phyloP scores from a whole-genome alignment of 164 flowering plant species.

The Macadamia integrifolia region DNA sequence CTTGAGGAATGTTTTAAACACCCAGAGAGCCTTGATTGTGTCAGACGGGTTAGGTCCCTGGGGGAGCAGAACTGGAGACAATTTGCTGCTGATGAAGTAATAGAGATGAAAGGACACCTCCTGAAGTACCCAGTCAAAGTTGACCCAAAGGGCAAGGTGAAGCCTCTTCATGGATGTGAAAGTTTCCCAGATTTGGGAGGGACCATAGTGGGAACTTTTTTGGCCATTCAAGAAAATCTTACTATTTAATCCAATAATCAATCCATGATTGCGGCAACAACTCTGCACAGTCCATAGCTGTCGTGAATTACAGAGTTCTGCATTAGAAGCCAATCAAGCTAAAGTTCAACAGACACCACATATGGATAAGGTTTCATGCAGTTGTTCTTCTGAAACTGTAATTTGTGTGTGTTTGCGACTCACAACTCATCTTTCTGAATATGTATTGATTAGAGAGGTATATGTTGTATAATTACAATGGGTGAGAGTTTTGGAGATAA shows the following conservation, averaged over 20 bases:
- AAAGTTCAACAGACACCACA: too few species aligned
- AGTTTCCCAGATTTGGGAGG: conserved; percentile 90
- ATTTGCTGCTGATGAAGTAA: conserved; percentile 53
- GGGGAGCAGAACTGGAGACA: conserved; percentile 82
- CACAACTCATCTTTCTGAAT: too few species aligned
- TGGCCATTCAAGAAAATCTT: conserved; percentile 82
- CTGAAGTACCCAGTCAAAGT: conserved; percentile 89
- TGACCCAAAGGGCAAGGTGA: conserved; percentile 74
- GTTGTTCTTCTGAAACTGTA: too few species aligned
- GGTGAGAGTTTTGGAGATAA: too few species aligned
- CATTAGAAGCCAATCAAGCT: too few species aligned
- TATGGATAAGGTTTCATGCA: too few species aligned
- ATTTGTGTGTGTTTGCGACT: too few species aligned
- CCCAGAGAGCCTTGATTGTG: conserved; percentile 82
- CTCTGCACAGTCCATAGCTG: too few species aligned
- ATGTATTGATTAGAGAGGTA: too few species aligned
- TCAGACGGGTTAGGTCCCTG: conserved; percentile 50
- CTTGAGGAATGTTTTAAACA: conserved; percentile 60
- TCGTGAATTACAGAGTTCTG: too few species aligned
- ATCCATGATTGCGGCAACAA: not conserved
- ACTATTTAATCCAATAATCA: conserved; percentile 43
- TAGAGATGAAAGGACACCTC: conserved; percentile 88
- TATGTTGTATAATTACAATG: too few species aligned
- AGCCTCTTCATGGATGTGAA: conserved; percentile 65
- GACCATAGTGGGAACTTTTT: conserved; percentile 63